Conservation (phyloP, 331 rosid species). For the Acacia pycnantha region DNA sequence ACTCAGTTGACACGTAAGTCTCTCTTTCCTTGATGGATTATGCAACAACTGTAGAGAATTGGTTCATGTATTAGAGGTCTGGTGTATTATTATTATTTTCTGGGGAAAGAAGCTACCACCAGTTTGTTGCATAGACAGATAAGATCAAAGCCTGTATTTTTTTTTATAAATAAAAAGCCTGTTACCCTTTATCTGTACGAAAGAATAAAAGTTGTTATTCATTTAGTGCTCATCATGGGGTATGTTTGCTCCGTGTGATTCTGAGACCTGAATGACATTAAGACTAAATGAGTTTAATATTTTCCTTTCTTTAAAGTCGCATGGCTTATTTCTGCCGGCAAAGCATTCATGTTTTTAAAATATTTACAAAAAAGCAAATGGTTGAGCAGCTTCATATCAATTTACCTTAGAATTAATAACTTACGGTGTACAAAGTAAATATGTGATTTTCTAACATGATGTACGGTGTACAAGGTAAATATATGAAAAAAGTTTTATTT, state of each 20-base stretch:
- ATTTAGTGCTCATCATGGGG: neutral
- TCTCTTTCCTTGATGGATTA: neutral
- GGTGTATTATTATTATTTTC: conserved; percentile 13
- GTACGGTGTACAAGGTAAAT: too few species aligned
- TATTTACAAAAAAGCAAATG: neutral
- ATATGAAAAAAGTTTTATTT: too few species aligned
- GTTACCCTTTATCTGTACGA: neutral
- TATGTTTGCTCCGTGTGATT: neutral
- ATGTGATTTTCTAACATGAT: too few species aligned
- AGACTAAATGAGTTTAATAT: neutral
- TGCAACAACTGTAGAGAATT: neutral
- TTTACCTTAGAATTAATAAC: neutral
- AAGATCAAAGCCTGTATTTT: conserved; percentile 10
- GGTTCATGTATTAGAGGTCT: neutral
- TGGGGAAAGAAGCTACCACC: conserved; percentile 24
- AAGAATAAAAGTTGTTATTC: neutral
- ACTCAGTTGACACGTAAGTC: neutral
- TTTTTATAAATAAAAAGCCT: neutral
- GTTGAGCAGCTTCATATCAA: neutral
- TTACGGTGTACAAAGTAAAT: too few species aligned
- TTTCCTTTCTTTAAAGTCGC: neutral
- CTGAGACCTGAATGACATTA: neutral
- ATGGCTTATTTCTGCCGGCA: neutral
- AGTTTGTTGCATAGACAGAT: conserved; percentile 13
- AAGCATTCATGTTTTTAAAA: neutral